Percentiles rank a stretch among this genome's conserved stretches.
phyloP scores from a whole-genome alignment of 1,139 yeast species.

The Geotrichum fermentans region DNA sequence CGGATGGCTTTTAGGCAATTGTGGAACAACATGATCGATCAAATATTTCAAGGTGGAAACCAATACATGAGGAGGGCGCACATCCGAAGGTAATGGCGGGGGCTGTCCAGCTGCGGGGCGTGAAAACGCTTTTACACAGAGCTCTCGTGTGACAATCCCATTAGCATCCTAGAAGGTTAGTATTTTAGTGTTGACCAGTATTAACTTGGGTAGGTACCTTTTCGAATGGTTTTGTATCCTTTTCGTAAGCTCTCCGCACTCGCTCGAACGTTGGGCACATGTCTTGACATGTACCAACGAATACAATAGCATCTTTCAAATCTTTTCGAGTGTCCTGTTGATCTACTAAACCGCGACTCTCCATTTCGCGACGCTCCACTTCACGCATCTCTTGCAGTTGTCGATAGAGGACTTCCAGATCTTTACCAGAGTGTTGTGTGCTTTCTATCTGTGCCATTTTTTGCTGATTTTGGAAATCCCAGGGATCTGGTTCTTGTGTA shows the following conservation, averaged over 20 bases:
- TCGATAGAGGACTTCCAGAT: constrained; percentile 51
- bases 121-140: constrained; percentile 88
- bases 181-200: background rate
- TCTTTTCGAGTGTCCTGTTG: constrained; percentile 79
- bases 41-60: constrained; percentile 63
- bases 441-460: constrained; percentile 44
- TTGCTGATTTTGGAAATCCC: constrained; percentile 57
- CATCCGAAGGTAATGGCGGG: constrained; percentile 96
- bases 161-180: constrained; percentile 33
- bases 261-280: constrained; percentile 97
- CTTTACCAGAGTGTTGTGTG: constrained; percentile 34
- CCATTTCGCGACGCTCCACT: constrained; percentile 75
- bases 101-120: constrained; percentile 99
- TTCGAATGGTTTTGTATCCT: constrained; percentile 78
- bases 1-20: constrained; percentile 79
- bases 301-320: constrained; percentile 77
- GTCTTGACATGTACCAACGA: constrained; percentile 82
- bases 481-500: constrained; percentile 31
- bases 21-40: constrained; percentile 55
- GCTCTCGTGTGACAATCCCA: constrained; percentile 55
- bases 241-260: constrained; percentile 80
- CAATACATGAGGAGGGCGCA: constrained; percentile 81
- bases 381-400: constrained; percentile 67
- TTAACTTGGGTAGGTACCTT: constrained; percentile 42
- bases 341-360: constrained; percentile 75